Evolutionary conservation across 331 rosid genomes (phyloP).

Genomic region (Cucumis variabilis): DNA sequence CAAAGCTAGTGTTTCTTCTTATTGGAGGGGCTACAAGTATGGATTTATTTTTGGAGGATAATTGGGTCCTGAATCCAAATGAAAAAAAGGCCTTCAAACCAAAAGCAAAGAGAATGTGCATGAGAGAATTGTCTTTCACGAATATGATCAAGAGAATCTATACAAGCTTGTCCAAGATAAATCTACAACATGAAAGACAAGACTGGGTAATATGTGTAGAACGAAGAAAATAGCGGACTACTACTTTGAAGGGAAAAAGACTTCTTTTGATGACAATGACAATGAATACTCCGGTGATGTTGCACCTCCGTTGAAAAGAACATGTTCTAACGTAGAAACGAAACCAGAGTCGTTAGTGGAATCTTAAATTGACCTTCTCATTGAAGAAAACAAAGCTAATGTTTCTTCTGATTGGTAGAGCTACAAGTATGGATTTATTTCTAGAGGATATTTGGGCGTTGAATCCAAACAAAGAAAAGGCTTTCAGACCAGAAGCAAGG

Average conservation of each 20-base stretch:
- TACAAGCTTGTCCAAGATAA: constrained; percentile 94
- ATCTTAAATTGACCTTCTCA: too few species aligned
- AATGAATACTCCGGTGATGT: constrained; percentile 66
- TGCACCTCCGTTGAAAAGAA: constrained; percentile 43
- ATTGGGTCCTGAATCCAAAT: constrained; percentile 80
- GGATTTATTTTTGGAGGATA: constrained; percentile 89
- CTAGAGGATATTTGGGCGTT: too few species aligned
- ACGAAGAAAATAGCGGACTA: constrained; percentile 88
- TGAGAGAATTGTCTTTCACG: constrained; percentile 75
- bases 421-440: too few species aligned
- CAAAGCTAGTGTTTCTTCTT: constrained; percentile 45
- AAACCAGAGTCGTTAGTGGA: too few species aligned
- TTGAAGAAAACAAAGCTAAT: too few species aligned
- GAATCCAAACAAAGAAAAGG: too few species aligned
- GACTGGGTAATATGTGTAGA: constrained; percentile 81
- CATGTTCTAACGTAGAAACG: too few species aligned
- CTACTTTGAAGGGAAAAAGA: constrained; percentile 90
- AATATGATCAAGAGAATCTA: constrained; percentile 94
- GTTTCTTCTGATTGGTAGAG: too few species aligned
- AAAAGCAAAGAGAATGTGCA: constrained; percentile 41
- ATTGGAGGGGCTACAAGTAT: constrained; percentile 92
- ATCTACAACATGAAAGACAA: constrained; percentile 93
- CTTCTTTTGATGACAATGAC: constrained; percentile 72
- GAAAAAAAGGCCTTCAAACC: constrained; percentile 43
- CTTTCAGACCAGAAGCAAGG: too few species aligned